Evolutionary conservation across 164 flowering plant genomes (phyloP).

Genomic region (Liquidambar formosana): DNA sequence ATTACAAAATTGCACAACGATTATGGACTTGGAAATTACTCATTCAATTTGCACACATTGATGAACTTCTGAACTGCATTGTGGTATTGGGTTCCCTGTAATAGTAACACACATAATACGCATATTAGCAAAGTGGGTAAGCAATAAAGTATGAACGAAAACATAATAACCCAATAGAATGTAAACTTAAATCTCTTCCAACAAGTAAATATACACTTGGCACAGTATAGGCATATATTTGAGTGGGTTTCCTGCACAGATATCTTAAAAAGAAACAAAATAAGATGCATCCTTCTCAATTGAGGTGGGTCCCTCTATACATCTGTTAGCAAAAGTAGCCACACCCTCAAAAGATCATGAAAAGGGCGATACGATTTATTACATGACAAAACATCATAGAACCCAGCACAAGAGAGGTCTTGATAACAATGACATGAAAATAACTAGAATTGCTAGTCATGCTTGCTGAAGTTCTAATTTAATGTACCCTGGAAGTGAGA

Average conservation of each 20-base stretch:
- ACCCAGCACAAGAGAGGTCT: no score
- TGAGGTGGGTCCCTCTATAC: no score
- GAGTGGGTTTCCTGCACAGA: background rate
- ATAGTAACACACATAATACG: background rate
- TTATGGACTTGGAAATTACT: constrained; percentile 20
- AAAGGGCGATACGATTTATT: background rate
- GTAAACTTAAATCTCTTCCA: background rate
- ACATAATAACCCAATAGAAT: no score
- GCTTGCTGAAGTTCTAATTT: no score
- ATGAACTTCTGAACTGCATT: constrained; percentile 93
- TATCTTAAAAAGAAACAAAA: no score
- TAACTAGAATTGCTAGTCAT: no score
- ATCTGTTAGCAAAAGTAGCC: background rate
- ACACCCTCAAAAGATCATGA: background rate
- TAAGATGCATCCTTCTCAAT: no score
- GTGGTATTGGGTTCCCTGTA: constrained; percentile 95
- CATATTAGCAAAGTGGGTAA: constrained; percentile 1
- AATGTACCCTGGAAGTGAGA: no score
- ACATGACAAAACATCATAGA: no score
- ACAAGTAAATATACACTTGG: background rate
- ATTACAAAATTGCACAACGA: background rate
- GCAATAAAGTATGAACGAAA: background rate
- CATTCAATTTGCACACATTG: constrained; percentile 72
- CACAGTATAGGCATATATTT: background rate
- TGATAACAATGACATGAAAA: no score